phyloP scores from a whole-genome alignment of 2,329 filamentous ascomycete genomes.

The Pseudogymnoascus sp. region DNA sequence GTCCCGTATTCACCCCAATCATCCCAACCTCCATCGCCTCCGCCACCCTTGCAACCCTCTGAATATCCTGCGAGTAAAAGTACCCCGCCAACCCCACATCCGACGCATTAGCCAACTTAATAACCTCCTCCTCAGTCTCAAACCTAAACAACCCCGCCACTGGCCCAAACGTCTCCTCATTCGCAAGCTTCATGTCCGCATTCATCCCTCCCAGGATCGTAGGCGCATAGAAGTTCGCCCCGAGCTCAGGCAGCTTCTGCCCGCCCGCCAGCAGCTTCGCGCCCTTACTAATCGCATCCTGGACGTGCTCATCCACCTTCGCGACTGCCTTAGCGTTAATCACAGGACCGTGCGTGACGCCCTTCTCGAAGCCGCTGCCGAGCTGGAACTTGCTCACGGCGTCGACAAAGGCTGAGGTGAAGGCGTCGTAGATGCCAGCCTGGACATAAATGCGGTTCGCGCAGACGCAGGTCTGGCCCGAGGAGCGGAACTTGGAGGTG shows the following conservation, averaged over 20 bases:
- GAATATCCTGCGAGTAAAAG: constrained; percentile 67
- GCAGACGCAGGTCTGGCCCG: constrained; percentile 91
- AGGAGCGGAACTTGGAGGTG: constrained; percentile 83
- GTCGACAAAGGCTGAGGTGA: constrained; percentile 58
- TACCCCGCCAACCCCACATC: constrained; percentile 90
- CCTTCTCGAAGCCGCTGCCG: constrained; percentile 62
- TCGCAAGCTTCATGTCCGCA: constrained; percentile 70
- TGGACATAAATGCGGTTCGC: constrained; percentile 80
- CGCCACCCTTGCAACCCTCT: constrained; percentile 51
- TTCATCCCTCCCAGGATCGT: constrained; percentile 87
- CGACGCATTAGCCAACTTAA: constrained; percentile 69
- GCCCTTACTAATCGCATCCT: constrained; percentile 70
- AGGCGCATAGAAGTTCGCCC: constrained; percentile 79
- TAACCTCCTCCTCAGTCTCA: constrained; percentile 78
- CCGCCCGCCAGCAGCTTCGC: constrained; percentile 69
- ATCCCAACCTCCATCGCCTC: constrained; percentile 75
- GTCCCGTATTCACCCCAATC: constrained; percentile 74
- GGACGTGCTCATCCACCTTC: constrained; percentile 74
- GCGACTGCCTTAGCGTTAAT: constrained; percentile 75
- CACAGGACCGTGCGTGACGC: constrained; percentile 69
- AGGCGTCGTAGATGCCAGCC: constrained; percentile 66
- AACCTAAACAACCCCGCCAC: constrained; percentile 87
- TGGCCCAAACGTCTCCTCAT: constrained; percentile 92
- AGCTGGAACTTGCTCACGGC: constrained; percentile 69
- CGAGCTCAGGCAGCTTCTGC: constrained; percentile 62